Evolutionary conservation across 495 filamentous ascomycete genomes (phyloP), one percentile per base, ranked within the genome.

Genomic region (Cercophora newfieldiana): DNA sequence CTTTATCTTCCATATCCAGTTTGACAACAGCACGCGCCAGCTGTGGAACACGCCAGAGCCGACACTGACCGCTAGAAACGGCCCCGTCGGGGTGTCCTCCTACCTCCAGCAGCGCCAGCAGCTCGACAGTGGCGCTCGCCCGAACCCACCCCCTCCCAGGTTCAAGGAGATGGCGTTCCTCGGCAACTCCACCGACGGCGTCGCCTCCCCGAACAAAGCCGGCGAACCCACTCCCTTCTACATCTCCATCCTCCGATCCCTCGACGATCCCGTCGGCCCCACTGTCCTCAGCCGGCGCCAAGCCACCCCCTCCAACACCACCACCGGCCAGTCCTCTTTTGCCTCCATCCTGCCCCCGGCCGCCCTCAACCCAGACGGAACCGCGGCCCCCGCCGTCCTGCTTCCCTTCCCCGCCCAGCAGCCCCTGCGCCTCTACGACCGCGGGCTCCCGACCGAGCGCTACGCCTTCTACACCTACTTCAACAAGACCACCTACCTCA

Each of bases 391-490:
- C 0, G 89, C 90, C 28, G 83, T 81, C n/a, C 83, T 97, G 25
- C 83, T 88, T 26, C 87, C 90, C 0, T 82, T 87, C 49, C 85
- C 91, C 0, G 71, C 74, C 1, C 87, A 91, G 31, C 95, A 98
- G 68, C 95, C 92, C 0, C 76, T 98, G 18, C 88, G 90, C 2
- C 85, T 98, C 2, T 97, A 91, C 79, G 90, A 98, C 76, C 89
- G 92, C 24, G 93, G 89, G 21, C 77, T 88, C 33, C 78, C 84
- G 2, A 88, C 86, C 0, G 95, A 99, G 73, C 92, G 97, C 78
- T 98, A 96, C 76, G 92, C 91, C 10, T 97, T 97, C 78, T 97
- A 96, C 76, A 90, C 85, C 0, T 96, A 96, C 81, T 98, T 89
- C 76, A 88, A 94, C 76, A 91, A 92, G 68, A 91, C 90, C 5